Conservation (phyloP, 2,329 filamentous ascomycete species). For the Apiospora koreana region DNA sequence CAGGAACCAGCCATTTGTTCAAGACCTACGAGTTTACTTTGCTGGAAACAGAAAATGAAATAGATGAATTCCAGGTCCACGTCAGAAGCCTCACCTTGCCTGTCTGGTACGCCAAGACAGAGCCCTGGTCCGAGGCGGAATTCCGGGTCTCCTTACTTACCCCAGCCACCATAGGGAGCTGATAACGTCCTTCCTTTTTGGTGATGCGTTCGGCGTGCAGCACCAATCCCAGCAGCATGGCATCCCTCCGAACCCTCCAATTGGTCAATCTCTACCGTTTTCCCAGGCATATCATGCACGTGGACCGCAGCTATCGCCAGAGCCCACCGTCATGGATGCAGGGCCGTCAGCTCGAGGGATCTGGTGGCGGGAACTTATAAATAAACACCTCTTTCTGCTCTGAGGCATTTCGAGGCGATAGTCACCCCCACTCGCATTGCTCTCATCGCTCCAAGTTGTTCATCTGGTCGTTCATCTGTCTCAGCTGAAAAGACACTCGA, state of each 20-base stretch:
- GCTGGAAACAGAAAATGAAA: background rate
- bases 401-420: background rate
- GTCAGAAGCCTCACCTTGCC: background rate
- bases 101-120: background rate
- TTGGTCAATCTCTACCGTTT: background rate
- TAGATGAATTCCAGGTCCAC: background rate
- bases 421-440: background rate
- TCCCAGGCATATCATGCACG: background rate
- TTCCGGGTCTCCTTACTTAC: too few relatives aligned
- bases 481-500: background rate
- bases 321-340: background rate
- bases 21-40: background rate
- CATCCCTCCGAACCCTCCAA: background rate
- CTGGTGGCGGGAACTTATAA: background rate
- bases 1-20: background rate
- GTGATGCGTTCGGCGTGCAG: background rate
- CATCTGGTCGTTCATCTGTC: background rate
- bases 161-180: background rate
- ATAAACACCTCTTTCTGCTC: background rate
- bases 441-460: background rate
- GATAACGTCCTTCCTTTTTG: background rate
- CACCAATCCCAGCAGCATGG: background rate
- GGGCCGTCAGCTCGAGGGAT: background rate
- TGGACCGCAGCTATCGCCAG: background rate
- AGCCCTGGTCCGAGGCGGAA: background rate